Conservation (phyloP, 139 green algal genomes). For the Chlorella sp. region DNA sequence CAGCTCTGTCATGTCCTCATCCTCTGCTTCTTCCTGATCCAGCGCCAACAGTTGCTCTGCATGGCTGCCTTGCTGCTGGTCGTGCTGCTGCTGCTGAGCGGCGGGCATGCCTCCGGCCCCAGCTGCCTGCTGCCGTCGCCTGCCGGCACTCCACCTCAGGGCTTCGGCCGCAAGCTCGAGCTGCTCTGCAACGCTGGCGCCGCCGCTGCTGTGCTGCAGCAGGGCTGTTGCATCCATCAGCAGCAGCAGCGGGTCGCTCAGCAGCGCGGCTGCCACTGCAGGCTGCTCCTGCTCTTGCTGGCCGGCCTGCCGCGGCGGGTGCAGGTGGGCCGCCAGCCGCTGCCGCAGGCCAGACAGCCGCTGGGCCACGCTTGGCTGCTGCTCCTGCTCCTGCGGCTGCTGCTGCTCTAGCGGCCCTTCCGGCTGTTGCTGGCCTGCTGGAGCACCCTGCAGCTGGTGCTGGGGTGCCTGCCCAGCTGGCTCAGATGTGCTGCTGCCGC, state of each 20-base stretch:
- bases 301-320: not conserved
- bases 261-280: not conserved
- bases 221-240: conserved; percentile 2
- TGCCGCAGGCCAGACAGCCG: not conserved
- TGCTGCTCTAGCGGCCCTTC: not conserved
- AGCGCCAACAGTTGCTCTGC: not conserved
- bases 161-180: not conserved
- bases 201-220: not conserved
- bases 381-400: not conserved
- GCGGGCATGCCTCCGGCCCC: too few species aligned
- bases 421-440: not conserved
- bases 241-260: not conserved
- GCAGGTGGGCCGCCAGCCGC: not conserved
- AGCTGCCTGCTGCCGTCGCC: not conserved
- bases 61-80: not conserved
- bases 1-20: conserved; percentile 21
- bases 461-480: not conserved
- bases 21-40: not conserved
- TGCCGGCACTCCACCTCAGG: not conserved
- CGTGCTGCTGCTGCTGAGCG: not conserved
- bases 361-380: not conserved
- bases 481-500: not conserved
- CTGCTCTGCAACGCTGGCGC: not conserved
- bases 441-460: not conserved
- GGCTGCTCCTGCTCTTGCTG: not conserved